These are phyloP conservation scores for Ophiostoma ulmi DNA, from an alignment of 2,329 filamentous ascomycete species.

Conservation along the genomic window DNA sequence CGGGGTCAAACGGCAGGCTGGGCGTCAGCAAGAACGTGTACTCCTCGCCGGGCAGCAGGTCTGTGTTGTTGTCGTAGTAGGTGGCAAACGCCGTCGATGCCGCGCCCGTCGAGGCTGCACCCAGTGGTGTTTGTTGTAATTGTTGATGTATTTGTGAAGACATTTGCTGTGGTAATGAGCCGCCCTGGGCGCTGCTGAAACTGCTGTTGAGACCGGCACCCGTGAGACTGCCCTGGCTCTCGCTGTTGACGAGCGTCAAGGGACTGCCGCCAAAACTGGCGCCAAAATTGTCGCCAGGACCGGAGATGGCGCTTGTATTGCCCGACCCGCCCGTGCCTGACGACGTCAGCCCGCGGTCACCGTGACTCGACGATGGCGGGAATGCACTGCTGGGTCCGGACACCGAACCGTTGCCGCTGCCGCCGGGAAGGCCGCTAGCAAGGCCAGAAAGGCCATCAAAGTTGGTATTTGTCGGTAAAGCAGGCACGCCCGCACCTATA, in stretches of 20 bases:
- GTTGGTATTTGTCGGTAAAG: not conserved
- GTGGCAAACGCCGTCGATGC: constrained; percentile 33
- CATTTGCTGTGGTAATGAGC: constrained; percentile 27
- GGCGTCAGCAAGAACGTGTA: constrained; percentile 89
- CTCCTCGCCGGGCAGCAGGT: constrained; percentile 74
- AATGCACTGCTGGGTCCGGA: not conserved
- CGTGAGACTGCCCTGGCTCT: constrained; percentile 28
- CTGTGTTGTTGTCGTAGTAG: constrained; percentile 55
- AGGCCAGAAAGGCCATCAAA: not conserved
- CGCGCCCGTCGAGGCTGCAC: constrained; percentile 29
- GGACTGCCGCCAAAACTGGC: constrained; percentile 26
- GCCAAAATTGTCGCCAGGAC: constrained; percentile 37
- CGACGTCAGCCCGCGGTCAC: constrained; percentile 8
- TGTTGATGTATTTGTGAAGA: not conserved
- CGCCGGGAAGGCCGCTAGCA: constrained; percentile 19
- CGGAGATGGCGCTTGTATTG: constrained; percentile 43
- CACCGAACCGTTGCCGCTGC: constrained; percentile 26
- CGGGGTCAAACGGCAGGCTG: constrained; percentile 86
- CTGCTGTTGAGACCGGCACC: constrained; percentile 32
- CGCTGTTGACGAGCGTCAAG: constrained; percentile 26
- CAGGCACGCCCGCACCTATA: constrained; percentile 9
- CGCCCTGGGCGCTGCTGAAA: constrained; percentile 34
- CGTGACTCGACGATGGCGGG: constrained; percentile 9
- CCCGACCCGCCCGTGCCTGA: constrained; percentile 28
- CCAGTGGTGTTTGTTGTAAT: constrained; percentile 5